Conservation (phyloP, 345 rosid genomes). For the Noccaea caerulescens region DNA sequence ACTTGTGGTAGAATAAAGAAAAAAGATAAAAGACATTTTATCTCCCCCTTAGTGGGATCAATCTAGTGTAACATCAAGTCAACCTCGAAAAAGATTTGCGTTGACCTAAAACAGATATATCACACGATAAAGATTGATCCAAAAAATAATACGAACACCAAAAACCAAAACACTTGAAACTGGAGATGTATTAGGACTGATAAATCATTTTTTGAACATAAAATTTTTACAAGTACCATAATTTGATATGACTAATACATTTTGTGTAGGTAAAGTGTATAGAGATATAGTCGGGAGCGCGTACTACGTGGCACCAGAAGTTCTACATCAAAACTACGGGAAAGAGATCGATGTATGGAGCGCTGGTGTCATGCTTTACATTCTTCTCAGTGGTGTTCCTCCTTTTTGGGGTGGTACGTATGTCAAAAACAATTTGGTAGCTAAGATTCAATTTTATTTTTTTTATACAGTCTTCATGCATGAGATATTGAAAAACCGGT, state of each 20-base stretch:
- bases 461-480: neutral
- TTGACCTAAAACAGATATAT: conserved; percentile 35
- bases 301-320: conserved; percentile 95
- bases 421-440: neutral
- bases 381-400: conserved; percentile 90
- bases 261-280: conserved; percentile 66
- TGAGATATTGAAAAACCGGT: neutral
- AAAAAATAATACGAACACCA: neutral
- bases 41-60: conserved; percentile 33
- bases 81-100: conserved; percentile 39
- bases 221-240: neutral
- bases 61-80: conserved; percentile 30
- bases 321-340: conserved; percentile 67
- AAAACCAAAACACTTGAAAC: neutral
- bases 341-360: conserved; percentile 97
- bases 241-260: neutral
- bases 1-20: conserved; percentile 21
- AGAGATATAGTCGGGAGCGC: conserved; percentile 77
- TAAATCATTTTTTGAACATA: too few relatives aligned
- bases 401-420: conserved; percentile 95
- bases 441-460: too few relatives aligned
- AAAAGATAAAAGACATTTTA: conserved; percentile 25
- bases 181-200: neutral
- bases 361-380: conserved; percentile 87
- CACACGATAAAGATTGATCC: neutral